Evolutionary conservation across 106 monocot genomes (phyloP), one percentile per base, ranked within the genome.

Genomic region (Chionographis japonica): DNA sequence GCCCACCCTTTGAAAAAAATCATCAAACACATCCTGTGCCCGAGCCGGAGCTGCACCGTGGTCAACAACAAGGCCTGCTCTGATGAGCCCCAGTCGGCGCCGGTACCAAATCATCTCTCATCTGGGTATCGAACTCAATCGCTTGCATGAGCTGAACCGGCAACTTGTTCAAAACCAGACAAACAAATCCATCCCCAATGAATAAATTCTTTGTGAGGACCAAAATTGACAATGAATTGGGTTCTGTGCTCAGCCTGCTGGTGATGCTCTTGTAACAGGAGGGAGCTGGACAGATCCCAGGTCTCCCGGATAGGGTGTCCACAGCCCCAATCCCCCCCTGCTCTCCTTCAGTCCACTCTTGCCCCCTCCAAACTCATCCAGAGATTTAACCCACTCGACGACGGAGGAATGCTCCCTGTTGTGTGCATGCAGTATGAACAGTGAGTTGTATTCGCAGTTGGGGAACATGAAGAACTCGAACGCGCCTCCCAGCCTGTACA

Each of bases 381-480:
- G 53, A 43, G 77, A 78, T 66, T 97, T 97, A 38, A 89, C 92
- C 92, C 92, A 97, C 62, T 97, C 97, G 2, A 97, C 77, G 14
- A 69, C 67, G 37, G 97, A 97, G 2, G 92, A 92, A 62, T 97
- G 97, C 76, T 97, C 97, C 63, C 97, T 67, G 4, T 77, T 92
- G 72, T 97, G 97, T 37, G 58, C 77, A 58, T 97, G 92, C 68
- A 92, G 63, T 60, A 87, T 75, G 76, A 92, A 92, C 68, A 97
- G 60, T n/a, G 92, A 92, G 79, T 97, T 97, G 69, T 92, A 97
- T 58, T 97, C 97, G 42, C 97, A 97, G 60, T 97, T 97, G 40
- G 89, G 97, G 54, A 97, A 97, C 97, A 97, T 92, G 58, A 89
- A 82, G 56, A 97, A 90, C 27, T 83, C 83, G 63, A 97, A 92